A percentile compares a stretch with the other conserved stretches of the same genome.
phyloP scores from a whole-genome alignment of 352 stramenopile species.

The Phytophthora multivora region DNA sequence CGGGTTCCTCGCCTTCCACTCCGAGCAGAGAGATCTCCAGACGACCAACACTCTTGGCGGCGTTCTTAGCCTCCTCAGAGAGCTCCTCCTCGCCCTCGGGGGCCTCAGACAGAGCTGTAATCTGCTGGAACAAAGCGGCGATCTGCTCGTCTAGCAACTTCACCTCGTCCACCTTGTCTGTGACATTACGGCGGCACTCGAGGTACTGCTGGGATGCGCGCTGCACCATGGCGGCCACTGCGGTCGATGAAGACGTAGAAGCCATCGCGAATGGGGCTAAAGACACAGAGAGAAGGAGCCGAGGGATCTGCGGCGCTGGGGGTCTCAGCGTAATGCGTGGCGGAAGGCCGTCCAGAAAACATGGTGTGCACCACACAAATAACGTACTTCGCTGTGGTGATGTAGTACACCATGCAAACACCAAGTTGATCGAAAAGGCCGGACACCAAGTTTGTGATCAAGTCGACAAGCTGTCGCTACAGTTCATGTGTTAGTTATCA shows the following conservation, averaged over 20 bases:
- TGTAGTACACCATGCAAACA: not conserved
- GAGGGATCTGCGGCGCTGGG: slow-evolving; percentile 18
- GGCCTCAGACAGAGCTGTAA: slow-evolving; percentile 56
- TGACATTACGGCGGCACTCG: slow-evolving; percentile 77
- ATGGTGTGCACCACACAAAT: slow-evolving; percentile 8
- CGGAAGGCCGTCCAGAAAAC: slow-evolving; percentile 6
- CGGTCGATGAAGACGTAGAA: slow-evolving; percentile 48
- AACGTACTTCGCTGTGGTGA: not conserved
- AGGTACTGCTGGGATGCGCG: slow-evolving; percentile 84
- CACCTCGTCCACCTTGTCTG: slow-evolving; percentile 79
- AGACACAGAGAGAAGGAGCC: slow-evolving; percentile 13
- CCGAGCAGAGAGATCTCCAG: slow-evolving; percentile 63
- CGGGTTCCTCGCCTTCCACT: slow-evolving; percentile 63
- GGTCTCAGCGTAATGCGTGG: slow-evolving; percentile 31
- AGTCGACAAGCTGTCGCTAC: too few relatives aligned
- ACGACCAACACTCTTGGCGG: slow-evolving; percentile 75
- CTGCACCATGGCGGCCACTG: slow-evolving; percentile 71
- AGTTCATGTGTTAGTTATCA: not conserved
- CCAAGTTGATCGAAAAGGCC: too few relatives aligned
- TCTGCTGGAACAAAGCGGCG: slow-evolving; percentile 70
- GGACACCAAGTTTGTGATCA: too few relatives aligned
- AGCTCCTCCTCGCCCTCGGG: slow-evolving; percentile 35
- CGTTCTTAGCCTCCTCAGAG: slow-evolving; percentile 29
- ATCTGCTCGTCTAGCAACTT: slow-evolving; percentile 80
- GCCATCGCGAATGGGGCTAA: slow-evolving; percentile 38